Percentiles rank a stretch among this genome's conserved stretches.
These are phyloP conservation scores for Quercus agrifolia DNA, from an alignment of 306 rosid species.

Conservation along the genomic window DNA sequence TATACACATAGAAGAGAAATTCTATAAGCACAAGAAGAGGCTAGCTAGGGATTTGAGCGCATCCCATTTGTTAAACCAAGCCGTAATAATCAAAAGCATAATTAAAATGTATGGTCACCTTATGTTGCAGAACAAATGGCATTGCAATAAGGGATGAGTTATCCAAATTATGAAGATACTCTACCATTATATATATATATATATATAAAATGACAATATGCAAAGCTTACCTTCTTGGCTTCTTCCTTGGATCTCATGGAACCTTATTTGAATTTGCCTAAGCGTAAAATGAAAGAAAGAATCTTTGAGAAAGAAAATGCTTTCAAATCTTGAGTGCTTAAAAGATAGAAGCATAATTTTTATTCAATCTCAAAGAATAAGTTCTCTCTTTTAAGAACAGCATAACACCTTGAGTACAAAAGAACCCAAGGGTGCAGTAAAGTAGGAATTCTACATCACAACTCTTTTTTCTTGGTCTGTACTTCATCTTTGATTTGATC, in stretches of 20 bases:
- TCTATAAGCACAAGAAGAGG: not conserved
- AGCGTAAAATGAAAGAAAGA: constrained; percentile 49
- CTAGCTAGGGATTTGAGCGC: constrained; percentile 4
- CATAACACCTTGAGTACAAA: constrained; percentile 24
- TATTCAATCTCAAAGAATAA: constrained; percentile 12
- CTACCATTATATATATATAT: too few species aligned
- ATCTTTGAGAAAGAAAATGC: constrained; percentile 15
- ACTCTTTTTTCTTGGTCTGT: not conserved
- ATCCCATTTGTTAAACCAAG: not conserved
- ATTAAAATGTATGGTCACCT: too few species aligned
- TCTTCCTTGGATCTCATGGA: constrained; percentile 1
- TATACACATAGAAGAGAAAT: not conserved
- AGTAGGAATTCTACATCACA: constrained; percentile 25
- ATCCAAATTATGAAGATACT: too few species aligned
- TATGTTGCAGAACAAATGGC: too few species aligned
- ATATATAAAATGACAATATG: too few species aligned
- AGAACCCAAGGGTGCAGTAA: constrained; percentile 39
- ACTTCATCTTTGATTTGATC: constrained; percentile 13
- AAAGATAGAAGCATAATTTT: constrained; percentile 20
- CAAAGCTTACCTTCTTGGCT: not conserved
- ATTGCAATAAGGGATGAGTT: not conserved
- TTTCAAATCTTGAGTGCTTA: constrained; percentile 19
- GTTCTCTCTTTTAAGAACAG: constrained; percentile 24
- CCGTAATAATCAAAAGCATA: too few species aligned
- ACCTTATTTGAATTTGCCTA: constrained; percentile 22